Conservation (phyloP, 257 asterid genomes). For the Petunia axillaris region DNA sequence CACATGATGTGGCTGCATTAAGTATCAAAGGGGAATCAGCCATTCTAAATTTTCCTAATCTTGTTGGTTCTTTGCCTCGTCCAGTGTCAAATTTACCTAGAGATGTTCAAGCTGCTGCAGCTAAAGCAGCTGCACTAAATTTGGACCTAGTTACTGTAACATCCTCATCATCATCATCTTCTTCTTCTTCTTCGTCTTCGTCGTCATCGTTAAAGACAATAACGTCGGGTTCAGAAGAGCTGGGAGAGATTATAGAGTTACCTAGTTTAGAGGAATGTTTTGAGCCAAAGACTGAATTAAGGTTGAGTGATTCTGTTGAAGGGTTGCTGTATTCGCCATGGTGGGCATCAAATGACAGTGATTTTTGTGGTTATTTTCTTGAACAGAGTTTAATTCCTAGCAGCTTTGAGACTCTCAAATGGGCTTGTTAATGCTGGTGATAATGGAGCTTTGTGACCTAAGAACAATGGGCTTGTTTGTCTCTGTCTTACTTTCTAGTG, state of each 20-base stretch:
- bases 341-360: not conserved
- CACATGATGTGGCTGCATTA: constrained; percentile 25
- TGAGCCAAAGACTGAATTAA: not conserved
- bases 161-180: not conserved
- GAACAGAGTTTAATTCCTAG: not conserved
- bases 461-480: not conserved
- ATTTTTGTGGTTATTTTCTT: constrained; percentile 25
- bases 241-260: constrained; percentile 1
- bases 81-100: constrained; percentile 14
- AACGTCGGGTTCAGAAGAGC: constrained; percentile 7
- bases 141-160: too few species aligned
- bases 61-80: constrained; percentile 7
- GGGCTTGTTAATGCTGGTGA: constrained; percentile 6
- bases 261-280: not conserved
- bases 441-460: not conserved
- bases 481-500: not conserved
- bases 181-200: not conserved
- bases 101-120: constrained; percentile 27
- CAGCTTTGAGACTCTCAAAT: constrained; percentile 23
- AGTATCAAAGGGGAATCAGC: constrained; percentile 23
- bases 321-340: constrained; percentile 13
- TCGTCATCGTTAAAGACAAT: not conserved
- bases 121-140: constrained; percentile 20
- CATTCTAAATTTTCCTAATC: constrained; percentile 23
- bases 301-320: constrained; percentile 17